Evolutionary conservation across 1,139 yeast species (phyloP), one percentile per base, ranked within the genome.

Genomic region (Kodamaea sp.): DNA sequence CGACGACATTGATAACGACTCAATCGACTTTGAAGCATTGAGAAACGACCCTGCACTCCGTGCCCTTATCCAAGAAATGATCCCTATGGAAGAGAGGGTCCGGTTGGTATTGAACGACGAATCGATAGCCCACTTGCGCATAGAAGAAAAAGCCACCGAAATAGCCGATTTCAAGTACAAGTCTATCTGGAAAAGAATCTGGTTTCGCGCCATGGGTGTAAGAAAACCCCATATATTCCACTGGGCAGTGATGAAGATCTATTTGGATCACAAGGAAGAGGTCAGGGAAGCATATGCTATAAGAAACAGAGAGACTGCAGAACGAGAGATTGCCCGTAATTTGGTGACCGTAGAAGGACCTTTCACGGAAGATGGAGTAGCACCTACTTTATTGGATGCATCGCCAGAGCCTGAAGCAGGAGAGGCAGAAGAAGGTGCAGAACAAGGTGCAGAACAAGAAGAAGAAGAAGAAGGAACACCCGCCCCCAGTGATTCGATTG

Each of bases 191-290:
- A 63, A 62, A 47, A 48, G 55, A n/a, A 12, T 73, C 0, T 73
- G 75, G 54, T 80, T 84, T 83, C 55, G 51, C 29, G 14, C 74
- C 3, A 74, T 80, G 80, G 83, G 84, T 1, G 66, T 80, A 26
- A 46, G 66, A 2, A 65, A 53, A 35, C 43, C 50, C 2, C 78
- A 79, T 44, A 48, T 80, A 32, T 70, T 66, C 48, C 65, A 77
- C 52, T 73, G 78, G 64, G 77, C 74, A 14, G 78, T 78, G 13
- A 53, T 78, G 28, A 50, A 55, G 24, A 51, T 64, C 22, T 75
- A 71, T 42, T 54, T 50, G 22, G 46, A 48, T 16, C 22, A 24
- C 12, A 26, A 22, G 20, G 10, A 14, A 4, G 16, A 9, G 9
- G 9, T 25, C 5, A 18, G 21, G 21, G 8, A 18, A 9, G 9